Base-by-base conservation (phyloP, 1,284 basidiomycete genomes). In the Fomitopsis betulina region DNA sequence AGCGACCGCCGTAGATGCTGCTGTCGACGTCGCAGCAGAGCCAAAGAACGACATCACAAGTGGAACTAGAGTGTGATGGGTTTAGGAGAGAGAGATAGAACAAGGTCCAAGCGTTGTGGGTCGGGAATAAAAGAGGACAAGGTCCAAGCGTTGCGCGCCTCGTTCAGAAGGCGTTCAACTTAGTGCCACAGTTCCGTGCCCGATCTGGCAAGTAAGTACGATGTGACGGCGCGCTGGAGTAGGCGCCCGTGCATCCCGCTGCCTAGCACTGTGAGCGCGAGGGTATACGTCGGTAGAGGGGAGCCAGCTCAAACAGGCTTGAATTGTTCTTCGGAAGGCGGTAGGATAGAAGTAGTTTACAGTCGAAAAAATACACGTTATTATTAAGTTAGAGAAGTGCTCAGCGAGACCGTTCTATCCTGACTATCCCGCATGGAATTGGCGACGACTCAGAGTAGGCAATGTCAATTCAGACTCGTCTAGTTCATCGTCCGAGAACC, bases 1-100 rank as follows among this genome's bases (percentile, higher is more conserved):
- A 5, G 70, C 72, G 0, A 75, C 51, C 30, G 64, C 63, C 32
- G 63, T 60, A 10, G 63, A 55, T 17, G 61, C 66, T n/a, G 69
- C 63, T 1, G 71, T 63, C 23, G 71, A 68, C 10, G 73, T 67
- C 12, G 69, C 65, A 52, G 70, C 66, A 23, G 68, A 52, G 49
- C 65, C 64, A 59, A 79, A 79, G 71, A 79, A 79, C 30, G 78
- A 71, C 78, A 79, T 79, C 32, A 45, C 23, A 21, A 15, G 45
- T 21, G 35, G 32, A 21, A 17, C 54, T 3, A 33, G 35, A 13
- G 5, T 19, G 10, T 17, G 32, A 33, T 35, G 21, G 21, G 39
- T 5, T 25, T 15, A 19, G 53, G 10, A 21, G 27, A 23, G 10
- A 23, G 42, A 55, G 30, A n/a, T 12, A 32, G n/a, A 23, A 37